Base-by-base conservation (phyloP, 257 asterid genomes). In the Solanum rostratum region DNA sequence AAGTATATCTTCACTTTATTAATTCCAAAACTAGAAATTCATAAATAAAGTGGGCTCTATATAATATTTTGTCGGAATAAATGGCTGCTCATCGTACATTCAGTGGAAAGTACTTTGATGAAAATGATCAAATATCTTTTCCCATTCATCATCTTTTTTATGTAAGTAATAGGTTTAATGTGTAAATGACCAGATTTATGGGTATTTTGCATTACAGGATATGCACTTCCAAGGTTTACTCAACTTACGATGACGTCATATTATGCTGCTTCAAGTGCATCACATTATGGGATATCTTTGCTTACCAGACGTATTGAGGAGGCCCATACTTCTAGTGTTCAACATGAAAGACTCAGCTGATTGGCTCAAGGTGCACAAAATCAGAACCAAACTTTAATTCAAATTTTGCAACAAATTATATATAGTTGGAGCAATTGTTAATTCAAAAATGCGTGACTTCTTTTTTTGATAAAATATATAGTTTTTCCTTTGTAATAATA, bases 201-300 rank as follows among this genome's bases (percentile, higher is more conserved):
- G 50, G 52, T 37, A 19, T 18, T 33, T 14, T 79, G 65, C 63
- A 74, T 84, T 86, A 68, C 95, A 94, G 99, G 95, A 43, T 93
- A 88, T 87, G 94, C 94, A 55, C 92, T 95, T 85, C 99, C 99
- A 12, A 87, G 83, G 88, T 93, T 95, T 86, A 80, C 97, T 49
- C 99, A 94, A 86, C 92, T 95, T 85, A 89, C 92, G 5, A 93
- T 95, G 88, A 88, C 95, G 71, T 92, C 99, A 73, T 95, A 95
- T 71, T 94, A 92, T 76, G 93, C 96, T 85, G 91, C 97, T 71
- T 94, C 98, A 87, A 94, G 97, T 86, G 92, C 95, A 84, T 94
- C 98, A 41, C 94, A 93, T 86, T 92, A 91, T 73, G 93, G 96
- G 33, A 87, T 94, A 63, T 94, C 98, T 22, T 88, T 94, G 92